phyloP scores from a whole-genome alignment of 73 alveolate genomes.

The Tetrahymena elliotti region DNA sequence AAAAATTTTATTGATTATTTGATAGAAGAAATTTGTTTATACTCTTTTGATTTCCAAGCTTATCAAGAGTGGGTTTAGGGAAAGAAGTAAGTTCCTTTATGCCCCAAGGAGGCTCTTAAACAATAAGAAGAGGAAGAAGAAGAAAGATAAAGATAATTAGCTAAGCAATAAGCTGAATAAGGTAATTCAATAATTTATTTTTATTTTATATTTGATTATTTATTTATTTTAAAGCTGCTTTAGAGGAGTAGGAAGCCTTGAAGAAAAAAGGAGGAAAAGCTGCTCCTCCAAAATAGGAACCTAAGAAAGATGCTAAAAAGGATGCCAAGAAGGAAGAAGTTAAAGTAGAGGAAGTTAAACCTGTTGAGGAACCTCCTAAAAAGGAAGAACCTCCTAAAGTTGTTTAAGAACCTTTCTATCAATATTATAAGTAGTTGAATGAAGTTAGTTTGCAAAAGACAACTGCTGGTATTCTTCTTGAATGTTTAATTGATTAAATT shows the following conservation, averaged over 20 bases:
- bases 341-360: constrained; percentile 24
- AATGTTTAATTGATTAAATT: constrained; percentile 19
- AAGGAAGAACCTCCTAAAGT: constrained; percentile 6
- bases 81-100: constrained; percentile 19
- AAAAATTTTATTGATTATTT: constrained; percentile 29
- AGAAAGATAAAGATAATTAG: constrained; percentile 13
- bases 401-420: constrained; percentile 28
- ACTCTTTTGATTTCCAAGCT: constrained; percentile 10
- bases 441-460: not conserved
- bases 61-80: constrained; percentile 24
- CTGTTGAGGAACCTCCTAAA: constrained; percentile 4
- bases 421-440: constrained; percentile 5
- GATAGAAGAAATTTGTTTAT: constrained; percentile 31
- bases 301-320: constrained; percentile 10
- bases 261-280: constrained; percentile 38
- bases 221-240: not conserved
- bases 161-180: constrained; percentile 12
- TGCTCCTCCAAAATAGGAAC: not conserved
- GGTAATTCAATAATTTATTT: not conserved
- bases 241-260: not conserved
- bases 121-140: constrained; percentile 20
- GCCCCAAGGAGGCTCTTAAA: constrained; percentile 28
- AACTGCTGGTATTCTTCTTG: constrained; percentile 12
- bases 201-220: not conserved
- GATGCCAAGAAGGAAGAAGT: constrained; percentile 41